A percentile compares a stretch with the other conserved stretches of the same genome.
Conservation (phyloP, 176 grass and related monocot genomes). For the Bromus sterilis region DNA sequence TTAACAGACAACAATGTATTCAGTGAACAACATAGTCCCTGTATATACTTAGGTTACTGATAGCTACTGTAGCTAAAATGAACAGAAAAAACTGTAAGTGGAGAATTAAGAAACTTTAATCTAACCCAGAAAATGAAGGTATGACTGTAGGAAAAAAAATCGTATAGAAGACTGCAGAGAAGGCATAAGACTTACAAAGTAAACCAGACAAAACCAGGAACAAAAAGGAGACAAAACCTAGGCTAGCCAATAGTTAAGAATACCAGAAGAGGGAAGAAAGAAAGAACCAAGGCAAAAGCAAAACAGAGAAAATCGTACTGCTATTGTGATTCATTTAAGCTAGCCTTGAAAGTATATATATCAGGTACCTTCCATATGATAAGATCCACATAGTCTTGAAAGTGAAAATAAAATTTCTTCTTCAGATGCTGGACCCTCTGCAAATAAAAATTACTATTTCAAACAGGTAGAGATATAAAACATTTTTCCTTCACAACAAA, state of each 20-base stretch:
- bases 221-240: neutral
- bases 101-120: neutral
- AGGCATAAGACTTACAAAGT: neutral
- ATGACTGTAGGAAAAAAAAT: neutral
- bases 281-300: neutral
- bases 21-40: neutral
- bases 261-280: neutral
- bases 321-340: neutral
- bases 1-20: slow-evolving; percentile 13
- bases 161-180: neutral
- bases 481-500: neutral
- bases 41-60: slow-evolving; percentile 2
- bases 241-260: neutral
- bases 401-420: slow-evolving; percentile 98
- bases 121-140: neutral
- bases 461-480: neutral
- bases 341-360: neutral
- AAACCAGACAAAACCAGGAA: neutral
- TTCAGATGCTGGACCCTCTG: slow-evolving; percentile 98
- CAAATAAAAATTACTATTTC: slow-evolving; percentile 41
- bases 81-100: neutral
- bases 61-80: slow-evolving; percentile 5
- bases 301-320: neutral
- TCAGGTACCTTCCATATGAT: slow-evolving; percentile 88
- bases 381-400: slow-evolving; percentile 97